Percentiles rank a stretch among this genome's conserved stretches.
These are phyloP conservation scores for Talaromyces funiculosus DNA, from an alignment of 2,329 filamentous ascomycete species.

Conservation along the genomic window DNA sequence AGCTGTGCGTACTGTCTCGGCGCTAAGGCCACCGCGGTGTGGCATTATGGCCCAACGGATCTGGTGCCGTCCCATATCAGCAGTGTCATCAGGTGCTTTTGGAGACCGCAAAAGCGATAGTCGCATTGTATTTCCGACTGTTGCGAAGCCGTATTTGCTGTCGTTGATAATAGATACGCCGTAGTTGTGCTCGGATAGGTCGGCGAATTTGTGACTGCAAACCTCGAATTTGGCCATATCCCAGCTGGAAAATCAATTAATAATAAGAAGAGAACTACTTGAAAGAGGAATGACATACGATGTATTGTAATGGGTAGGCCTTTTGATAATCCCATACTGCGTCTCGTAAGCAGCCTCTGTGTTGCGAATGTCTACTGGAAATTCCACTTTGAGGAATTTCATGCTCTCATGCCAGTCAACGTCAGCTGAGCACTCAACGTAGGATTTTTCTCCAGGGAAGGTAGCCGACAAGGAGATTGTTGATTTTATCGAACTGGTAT, in stretches of 20 bases:
- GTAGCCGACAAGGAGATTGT: constrained; percentile 75
- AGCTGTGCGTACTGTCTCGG: constrained; percentile 71
- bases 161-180: constrained; percentile 92
- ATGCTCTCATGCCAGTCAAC: constrained; percentile 95
- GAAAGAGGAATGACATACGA: constrained; percentile 44
- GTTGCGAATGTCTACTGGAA: constrained; percentile 85
- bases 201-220: constrained; percentile 90
- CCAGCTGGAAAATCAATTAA: constrained; percentile 50
- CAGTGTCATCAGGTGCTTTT: constrained; percentile 87
- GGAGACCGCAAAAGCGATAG: constrained; percentile 78
- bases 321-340: constrained; percentile 79
- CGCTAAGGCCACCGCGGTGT: constrained; percentile 65
- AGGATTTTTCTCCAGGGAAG: constrained; percentile 58
- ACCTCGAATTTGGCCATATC: constrained; percentile 98
- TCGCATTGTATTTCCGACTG: constrained; percentile 80
- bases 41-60: constrained; percentile 90
- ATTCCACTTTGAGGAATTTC: constrained; percentile 98
- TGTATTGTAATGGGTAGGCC: constrained; percentile 97
- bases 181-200: constrained; percentile 80
- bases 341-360: constrained; percentile 94
- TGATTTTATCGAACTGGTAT: constrained; percentile 77
- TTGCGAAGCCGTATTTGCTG: constrained; percentile 93
- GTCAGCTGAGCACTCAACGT: constrained; percentile 74
- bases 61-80: constrained; percentile 84
- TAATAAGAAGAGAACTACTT: neutral